Evolutionary conservation across 169 alveolate species (phyloP), one percentile per base, ranked within the genome.

Genomic region (Cryptosporidium sp.): DNA sequence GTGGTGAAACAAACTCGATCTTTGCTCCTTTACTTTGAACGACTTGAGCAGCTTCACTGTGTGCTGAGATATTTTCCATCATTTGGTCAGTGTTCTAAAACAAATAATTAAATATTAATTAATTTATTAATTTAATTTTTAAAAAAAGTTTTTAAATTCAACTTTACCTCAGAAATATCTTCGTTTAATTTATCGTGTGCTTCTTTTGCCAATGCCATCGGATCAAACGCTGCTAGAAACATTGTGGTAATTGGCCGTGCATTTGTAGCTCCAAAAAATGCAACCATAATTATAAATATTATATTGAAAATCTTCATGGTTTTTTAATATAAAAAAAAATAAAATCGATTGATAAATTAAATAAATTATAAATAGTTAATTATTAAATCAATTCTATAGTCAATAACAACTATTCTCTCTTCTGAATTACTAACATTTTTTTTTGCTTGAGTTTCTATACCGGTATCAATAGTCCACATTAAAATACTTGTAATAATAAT

Each of bases 141-240:
- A 16, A 6, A 65, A n/a, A 7, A n/a, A 65, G 21, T 26, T 4
- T 8, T 58, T 29, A 18, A 26, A 16, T 45, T 23, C 1, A 75
- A 61, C 48, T 74, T 51, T 65, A 80, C 89, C 33, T 65, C 50
- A 9, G 74, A 31, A 23, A 39, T 29, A 43, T 80, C 89, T 5
- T 61, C 29, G 16, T 80, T 48, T 9, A 37, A 45, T 37, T 48
- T 65, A 41, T 80, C 75, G 9, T 43, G 26, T 18, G 86, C 62
- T 37, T 61, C 89, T 12, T 37, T 62, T 43, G 41, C 89, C 7
- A 65, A 31, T 43, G 50, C 50, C 33, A 80, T n/a, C 9, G 89
- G 89, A 48, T 80, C 89, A 65, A 80, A 80, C 18, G 89, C 61
- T 43, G 89, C 89, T 23, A 80, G 37, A 43, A 80, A 80, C 59